These are phyloP conservation scores for Phellopilus nigrolimitatus DNA, from an alignment of 1,284 basidiomycete genomes.

Conservation along the genomic window DNA sequence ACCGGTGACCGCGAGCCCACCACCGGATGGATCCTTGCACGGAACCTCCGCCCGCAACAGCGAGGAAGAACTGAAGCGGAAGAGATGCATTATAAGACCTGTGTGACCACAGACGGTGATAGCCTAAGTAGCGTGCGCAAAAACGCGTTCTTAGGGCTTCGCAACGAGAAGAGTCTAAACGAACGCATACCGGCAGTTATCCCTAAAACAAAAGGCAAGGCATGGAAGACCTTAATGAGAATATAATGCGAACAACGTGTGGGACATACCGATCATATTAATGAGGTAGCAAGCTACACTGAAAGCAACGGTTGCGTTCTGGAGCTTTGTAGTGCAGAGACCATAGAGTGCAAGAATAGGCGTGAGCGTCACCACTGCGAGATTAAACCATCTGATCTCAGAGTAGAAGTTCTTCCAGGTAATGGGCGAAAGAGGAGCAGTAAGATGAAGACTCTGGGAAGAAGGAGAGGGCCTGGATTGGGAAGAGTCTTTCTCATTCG, in stretches of 20 bases:
- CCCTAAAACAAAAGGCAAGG: conserved; percentile 33
- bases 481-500: too few species aligned
- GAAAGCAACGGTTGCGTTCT: conserved; percentile 54
- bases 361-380: conserved; percentile 62
- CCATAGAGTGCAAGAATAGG: conserved; percentile 68
- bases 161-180: background rate
- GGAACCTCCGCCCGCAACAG: conserved; percentile 77
- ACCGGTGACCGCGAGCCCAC: conserved; percentile 90
- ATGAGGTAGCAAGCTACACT: conserved; percentile 68
- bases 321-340: conserved; percentile 41
- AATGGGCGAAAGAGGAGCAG: conserved; percentile 42
- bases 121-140: conserved; percentile 47
- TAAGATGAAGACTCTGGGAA: conserved; percentile 26
- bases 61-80: conserved; percentile 71
- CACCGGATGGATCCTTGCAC: conserved; percentile 88
- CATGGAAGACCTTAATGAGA: conserved; percentile 18
- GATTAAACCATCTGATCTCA: conserved; percentile 56
- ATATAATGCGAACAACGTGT: conserved; percentile 17
- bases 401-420: conserved; percentile 37
- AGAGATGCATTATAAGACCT: conserved; percentile 79
- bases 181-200: conserved; percentile 53
- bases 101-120: conserved; percentile 91
- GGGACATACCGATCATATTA: conserved; percentile 57
- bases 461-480: background rate
- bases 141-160: background rate